Evolutionary conservation across 441 rosid genomes (phyloP).

Genomic region (Syzygium syzygioides): DNA sequence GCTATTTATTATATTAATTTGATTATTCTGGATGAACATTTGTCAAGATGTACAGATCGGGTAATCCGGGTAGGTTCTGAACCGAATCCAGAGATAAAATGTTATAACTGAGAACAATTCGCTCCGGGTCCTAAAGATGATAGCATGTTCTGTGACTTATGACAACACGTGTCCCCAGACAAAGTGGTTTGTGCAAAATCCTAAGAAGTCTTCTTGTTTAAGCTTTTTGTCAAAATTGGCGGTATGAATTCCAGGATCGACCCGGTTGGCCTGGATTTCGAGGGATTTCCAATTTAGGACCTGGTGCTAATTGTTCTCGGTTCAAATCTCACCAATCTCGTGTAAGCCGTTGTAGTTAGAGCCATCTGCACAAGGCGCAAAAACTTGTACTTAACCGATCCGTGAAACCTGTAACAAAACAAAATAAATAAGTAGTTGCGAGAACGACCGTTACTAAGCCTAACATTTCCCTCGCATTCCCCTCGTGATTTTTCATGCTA

Average conservation of each 20-base stretch:
- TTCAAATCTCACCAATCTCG: neutral
- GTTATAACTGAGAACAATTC: too few species aligned
- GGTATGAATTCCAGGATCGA: neutral
- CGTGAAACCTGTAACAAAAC: too few species aligned
- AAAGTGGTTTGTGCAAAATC: neutral
- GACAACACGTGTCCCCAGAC: neutral
- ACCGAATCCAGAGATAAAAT: neutral
- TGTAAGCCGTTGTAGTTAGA: neutral
- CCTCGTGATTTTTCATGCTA: too few species aligned
- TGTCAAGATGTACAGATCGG: neutral
- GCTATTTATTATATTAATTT: neutral
- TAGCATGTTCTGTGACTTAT: neutral
- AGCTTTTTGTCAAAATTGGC: neutral
- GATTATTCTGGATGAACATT: neutral
- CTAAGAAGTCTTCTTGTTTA: neutral
- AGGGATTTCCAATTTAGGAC: neutral
- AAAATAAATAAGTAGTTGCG: too few species aligned
- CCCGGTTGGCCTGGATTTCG: neutral
- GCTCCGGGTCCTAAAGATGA: too few species aligned
- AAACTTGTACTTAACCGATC: neutral
- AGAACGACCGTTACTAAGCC: too few species aligned
- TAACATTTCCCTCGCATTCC: too few species aligned
- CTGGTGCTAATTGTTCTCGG: neutral
- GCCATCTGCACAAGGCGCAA: neutral
- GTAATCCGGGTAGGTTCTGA: neutral